A percentile compares a stretch with the other conserved stretches of the same genome.
Conservation (phyloP, 164 flowering plant genomes). For the Dillenia suffruticosa region DNA sequence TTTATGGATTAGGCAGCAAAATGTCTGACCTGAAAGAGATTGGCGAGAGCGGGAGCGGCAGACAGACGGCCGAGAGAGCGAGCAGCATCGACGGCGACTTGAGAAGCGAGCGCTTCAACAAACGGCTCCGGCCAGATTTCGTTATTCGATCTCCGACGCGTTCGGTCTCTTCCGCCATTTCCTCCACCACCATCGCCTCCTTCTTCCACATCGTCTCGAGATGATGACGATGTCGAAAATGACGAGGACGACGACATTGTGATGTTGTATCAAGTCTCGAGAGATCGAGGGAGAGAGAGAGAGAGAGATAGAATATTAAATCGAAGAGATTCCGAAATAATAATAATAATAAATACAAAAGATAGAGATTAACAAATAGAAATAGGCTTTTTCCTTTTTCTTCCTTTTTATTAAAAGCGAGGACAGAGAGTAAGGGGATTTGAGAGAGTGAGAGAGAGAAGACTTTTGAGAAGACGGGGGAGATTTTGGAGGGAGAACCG, state of each 20-base stretch:
- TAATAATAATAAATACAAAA: too few species aligned
- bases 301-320: neutral
- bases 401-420: too few species aligned
- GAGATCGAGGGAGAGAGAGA: neutral
- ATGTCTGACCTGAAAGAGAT: constrained; percentile 55
- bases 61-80: constrained; percentile 46
- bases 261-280: neutral
- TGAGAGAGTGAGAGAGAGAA: neutral
- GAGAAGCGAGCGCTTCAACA: constrained; percentile 66
- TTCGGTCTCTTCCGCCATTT: constrained; percentile 8
- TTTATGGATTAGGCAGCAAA: neutral
- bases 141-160: constrained; percentile 38
- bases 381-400: too few species aligned
- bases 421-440: neutral
- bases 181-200: constrained; percentile 3
- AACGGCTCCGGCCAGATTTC: constrained; percentile 88
- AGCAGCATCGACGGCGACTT: constrained; percentile 63
- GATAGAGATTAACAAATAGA: too few species aligned
- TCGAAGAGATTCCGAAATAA: too few species aligned
- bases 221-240: constrained; percentile 16
- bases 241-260: constrained; percentile 28
- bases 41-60: constrained; percentile 57
- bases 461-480: neutral
- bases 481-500: neutral
- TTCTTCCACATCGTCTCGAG: constrained; percentile 8